These are phyloP conservation scores for Talaromyces liani DNA, from an alignment of 495 filamentous ascomycete genomes.

Conservation along the genomic window DNA sequence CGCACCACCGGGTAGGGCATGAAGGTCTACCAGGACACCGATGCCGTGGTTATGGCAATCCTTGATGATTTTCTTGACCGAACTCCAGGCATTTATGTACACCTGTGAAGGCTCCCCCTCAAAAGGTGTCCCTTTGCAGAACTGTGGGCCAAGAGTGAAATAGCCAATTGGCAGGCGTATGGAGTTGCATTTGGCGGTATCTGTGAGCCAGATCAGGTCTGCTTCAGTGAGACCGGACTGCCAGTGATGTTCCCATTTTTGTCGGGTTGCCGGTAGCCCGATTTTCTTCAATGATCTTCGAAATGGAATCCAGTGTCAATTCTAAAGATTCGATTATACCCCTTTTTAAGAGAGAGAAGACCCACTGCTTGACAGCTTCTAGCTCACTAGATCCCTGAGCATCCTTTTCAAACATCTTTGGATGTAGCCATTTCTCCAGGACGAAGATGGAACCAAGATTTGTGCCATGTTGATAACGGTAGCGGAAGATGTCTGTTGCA, in stretches of 20 bases:
- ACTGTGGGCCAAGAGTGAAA: constrained; percentile 42
- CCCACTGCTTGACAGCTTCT: constrained; percentile 31
- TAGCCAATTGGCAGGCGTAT: constrained; percentile 50
- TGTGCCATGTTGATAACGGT: constrained; percentile 48
- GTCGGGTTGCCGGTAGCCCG: constrained; percentile 36
- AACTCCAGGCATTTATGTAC: constrained; percentile 42
- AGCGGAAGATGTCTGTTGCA: constrained; percentile 36
- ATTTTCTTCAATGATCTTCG: constrained; percentile 24
- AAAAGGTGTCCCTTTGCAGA: constrained; percentile 42
- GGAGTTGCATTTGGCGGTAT: constrained; percentile 38
- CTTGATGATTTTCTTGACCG: constrained; percentile 29
- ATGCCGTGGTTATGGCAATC: constrained; percentile 35
- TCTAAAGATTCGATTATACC: too few relatives aligned
- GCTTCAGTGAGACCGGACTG: constrained; percentile 30
- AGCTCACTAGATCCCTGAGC: constrained; percentile 34
- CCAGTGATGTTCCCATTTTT: constrained; percentile 46
- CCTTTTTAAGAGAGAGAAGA: not conserved
- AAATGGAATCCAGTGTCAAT: not conserved
- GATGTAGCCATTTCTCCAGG: constrained; percentile 45
- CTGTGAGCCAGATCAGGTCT: constrained; percentile 39
- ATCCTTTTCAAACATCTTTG: constrained; percentile 30
- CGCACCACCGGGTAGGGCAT: constrained; percentile 48
- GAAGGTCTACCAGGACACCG: constrained; percentile 46
- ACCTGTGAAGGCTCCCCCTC: constrained; percentile 27
- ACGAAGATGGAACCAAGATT: constrained; percentile 51